phyloP scores from a whole-genome alignment of 805 yeast genomes.

The Nakazawaea laoshanensis region DNA sequence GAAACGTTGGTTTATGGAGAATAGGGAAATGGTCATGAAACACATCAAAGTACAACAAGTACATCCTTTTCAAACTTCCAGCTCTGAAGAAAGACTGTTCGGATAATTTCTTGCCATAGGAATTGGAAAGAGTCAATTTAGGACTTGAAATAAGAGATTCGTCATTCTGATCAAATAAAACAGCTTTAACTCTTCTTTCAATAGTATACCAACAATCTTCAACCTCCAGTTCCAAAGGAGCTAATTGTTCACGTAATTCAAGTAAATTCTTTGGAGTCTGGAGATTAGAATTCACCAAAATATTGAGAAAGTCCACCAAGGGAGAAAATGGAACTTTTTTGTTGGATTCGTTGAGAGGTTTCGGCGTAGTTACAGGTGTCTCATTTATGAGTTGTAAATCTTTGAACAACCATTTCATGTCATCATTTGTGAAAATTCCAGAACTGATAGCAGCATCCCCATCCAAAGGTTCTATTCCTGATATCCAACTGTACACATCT shows the following conservation, averaged over 20 bases:
- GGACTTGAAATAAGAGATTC: constrained; percentile 5
- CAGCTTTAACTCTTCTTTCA: constrained; percentile 12
- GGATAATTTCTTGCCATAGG: constrained; percentile 12
- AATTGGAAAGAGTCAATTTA: constrained; percentile 13
- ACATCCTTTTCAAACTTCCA: constrained; percentile 12
- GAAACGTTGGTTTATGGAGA: constrained; percentile 15
- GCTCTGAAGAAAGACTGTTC: constrained; percentile 14
- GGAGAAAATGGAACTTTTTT: constrained; percentile 2
- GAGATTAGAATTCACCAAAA: constrained; percentile 3
- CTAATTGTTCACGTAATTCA: constrained; percentile 1
- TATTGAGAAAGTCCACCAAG: constrained; percentile 3
- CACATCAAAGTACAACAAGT: constrained; percentile 15
- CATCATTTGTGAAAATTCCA: constrained; percentile 14
- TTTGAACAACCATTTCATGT: constrained; percentile 18
- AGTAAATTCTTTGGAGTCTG: constrained; percentile 5
- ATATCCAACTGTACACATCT: constrained; percentile 7
- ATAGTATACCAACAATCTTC: constrained; percentile 11
- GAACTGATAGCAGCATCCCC: constrained; percentile 7
- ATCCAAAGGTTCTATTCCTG: constrained; percentile 5
- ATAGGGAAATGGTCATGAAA: constrained; percentile 21
- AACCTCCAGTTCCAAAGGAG: background rate
- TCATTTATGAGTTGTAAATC: constrained; percentile 4
- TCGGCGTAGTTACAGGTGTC: background rate
- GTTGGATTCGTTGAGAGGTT: background rate
- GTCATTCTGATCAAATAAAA: constrained; percentile 13